Evolutionary conservation across 129 eudicot species (phyloP).

Genomic region (Helianthus tuberosus): DNA sequence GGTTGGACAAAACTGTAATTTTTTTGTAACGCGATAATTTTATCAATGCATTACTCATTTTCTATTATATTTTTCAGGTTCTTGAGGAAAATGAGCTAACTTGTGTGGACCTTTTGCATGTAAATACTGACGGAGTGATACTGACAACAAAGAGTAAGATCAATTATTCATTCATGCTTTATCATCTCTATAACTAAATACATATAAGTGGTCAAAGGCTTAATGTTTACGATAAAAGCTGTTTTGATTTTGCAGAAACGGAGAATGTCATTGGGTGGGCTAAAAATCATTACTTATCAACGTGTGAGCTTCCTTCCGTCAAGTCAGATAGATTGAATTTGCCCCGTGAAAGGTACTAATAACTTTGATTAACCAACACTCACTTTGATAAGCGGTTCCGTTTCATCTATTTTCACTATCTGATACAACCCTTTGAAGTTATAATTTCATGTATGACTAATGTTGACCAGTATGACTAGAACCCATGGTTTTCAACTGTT

Average conservation of each 20-base stretch:
- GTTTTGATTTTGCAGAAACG: slow-evolving; percentile 61
- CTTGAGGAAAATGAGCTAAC: slow-evolving; percentile 63
- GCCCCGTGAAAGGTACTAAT: slow-evolving; percentile 79
- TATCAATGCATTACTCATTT: not conserved
- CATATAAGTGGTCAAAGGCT: slow-evolving; percentile 8
- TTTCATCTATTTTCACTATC: not conserved
- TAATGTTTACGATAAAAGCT: slow-evolving; percentile 3
- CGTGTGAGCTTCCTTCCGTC: slow-evolving; percentile 63
- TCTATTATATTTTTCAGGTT: slow-evolving; percentile 52
- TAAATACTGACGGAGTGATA: slow-evolving; percentile 77
- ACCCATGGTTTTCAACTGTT: no score
- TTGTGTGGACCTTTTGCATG: slow-evolving; percentile 73
- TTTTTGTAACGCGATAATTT: not conserved
- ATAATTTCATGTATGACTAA: not conserved
- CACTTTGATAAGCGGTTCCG: not conserved
- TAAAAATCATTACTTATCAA: slow-evolving; percentile 77
- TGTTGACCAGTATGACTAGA: slow-evolving; percentile 62
- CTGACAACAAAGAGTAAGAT: slow-evolving; percentile 52
- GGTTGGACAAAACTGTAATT: not conserved
- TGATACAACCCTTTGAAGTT: not conserved
- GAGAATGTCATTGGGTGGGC: slow-evolving; percentile 99
- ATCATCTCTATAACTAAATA: not conserved
- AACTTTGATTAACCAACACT: not conserved
- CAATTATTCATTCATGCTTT: not conserved
- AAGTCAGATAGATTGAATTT: slow-evolving; percentile 72